Evolutionary conservation across 2,329 filamentous ascomycete species (phyloP).

Genomic region (Diaporthe australafricana): DNA sequence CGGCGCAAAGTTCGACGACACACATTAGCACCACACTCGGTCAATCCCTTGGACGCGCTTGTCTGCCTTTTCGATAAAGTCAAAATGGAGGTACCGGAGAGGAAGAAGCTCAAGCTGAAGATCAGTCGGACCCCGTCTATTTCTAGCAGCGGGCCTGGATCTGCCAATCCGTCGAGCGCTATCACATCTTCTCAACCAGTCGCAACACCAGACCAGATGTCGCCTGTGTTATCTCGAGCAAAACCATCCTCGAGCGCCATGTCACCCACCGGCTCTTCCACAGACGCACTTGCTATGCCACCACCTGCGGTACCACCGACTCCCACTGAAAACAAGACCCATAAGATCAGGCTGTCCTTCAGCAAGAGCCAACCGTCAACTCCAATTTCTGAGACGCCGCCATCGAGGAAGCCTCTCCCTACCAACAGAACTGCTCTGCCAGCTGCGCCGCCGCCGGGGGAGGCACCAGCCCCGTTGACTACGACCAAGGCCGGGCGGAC

Average conservation of each 20-base stretch:
- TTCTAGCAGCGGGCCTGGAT: slow-evolving; percentile 32
- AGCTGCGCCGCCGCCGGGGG: slow-evolving; percentile 47
- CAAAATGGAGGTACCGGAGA: slow-evolving; percentile 36
- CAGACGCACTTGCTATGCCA: slow-evolving; percentile 32
- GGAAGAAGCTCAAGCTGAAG: slow-evolving; percentile 36
- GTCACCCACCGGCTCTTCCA: neutral
- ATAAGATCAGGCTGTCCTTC: slow-evolving; percentile 43
- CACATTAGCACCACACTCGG: neutral
- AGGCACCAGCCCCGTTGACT: slow-evolving; percentile 38
- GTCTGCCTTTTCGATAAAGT: neutral
- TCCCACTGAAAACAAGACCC: slow-evolving; percentile 36
- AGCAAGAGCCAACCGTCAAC: slow-evolving; percentile 42
- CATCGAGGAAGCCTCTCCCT: slow-evolving; percentile 34
- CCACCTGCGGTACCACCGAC: slow-evolving; percentile 36
- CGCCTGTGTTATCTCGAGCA: slow-evolving; percentile 17
- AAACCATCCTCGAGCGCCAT: neutral
- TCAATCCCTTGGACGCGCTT: too few species aligned
- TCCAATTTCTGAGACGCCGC: slow-evolving; percentile 41
- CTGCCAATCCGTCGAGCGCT: slow-evolving; percentile 17
- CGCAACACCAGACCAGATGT: slow-evolving; percentile 34
- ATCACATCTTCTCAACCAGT: slow-evolving; percentile 21
- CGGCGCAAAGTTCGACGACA: neutral
- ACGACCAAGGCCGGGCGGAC: slow-evolving; percentile 72
- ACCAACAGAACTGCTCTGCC: slow-evolving; percentile 43
- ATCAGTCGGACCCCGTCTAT: slow-evolving; percentile 34